Evolutionary conservation across 2,329 filamentous ascomycete genomes (phyloP).

Genomic region (Rugonectria rugulosa): DNA sequence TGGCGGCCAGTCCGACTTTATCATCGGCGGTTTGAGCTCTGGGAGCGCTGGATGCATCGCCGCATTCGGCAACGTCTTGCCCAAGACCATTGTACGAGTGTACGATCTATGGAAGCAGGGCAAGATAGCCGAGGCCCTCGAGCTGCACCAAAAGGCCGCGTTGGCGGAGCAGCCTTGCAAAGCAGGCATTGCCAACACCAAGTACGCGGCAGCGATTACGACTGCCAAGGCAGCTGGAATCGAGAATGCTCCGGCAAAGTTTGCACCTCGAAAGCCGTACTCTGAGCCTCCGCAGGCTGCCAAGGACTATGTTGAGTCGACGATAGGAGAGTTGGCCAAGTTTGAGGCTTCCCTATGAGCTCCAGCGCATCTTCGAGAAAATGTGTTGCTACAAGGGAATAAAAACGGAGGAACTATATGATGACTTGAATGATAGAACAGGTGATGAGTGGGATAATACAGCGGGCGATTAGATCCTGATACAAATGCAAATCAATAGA

Average conservation of each 20-base stretch:
- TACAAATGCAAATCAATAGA: too few relatives aligned
- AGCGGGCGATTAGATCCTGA: too few relatives aligned
- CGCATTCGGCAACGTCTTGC: slow-evolving; percentile 69
- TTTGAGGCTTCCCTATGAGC: slow-evolving; percentile 46
- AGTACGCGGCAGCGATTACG: slow-evolving; percentile 70
- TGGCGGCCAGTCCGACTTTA: slow-evolving; percentile 77
- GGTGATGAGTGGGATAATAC: neutral
- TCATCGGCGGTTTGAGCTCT: slow-evolving; percentile 67
- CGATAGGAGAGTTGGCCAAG: slow-evolving; percentile 52
- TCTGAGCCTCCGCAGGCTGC: slow-evolving; percentile 52
- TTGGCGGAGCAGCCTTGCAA: slow-evolving; percentile 72
- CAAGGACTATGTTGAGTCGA: slow-evolving; percentile 51
- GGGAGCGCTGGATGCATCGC: slow-evolving; percentile 68
- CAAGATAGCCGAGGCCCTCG: slow-evolving; percentile 64
- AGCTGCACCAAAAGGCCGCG: slow-evolving; percentile 67
- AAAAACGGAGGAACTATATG: neutral
- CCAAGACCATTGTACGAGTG: slow-evolving; percentile 63
- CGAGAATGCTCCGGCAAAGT: slow-evolving; percentile 61
- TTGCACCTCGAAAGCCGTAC: slow-evolving; percentile 69
- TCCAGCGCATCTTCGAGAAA: too few relatives aligned
- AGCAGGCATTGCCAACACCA: slow-evolving; percentile 70
- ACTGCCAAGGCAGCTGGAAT: slow-evolving; percentile 64
- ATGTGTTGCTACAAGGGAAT: too few relatives aligned
- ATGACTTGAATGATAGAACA: neutral
- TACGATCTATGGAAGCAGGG: slow-evolving; percentile 68